Base-by-base conservation (phyloP, 176 grass and related monocot genomes). In the Avena eriantha region DNA sequence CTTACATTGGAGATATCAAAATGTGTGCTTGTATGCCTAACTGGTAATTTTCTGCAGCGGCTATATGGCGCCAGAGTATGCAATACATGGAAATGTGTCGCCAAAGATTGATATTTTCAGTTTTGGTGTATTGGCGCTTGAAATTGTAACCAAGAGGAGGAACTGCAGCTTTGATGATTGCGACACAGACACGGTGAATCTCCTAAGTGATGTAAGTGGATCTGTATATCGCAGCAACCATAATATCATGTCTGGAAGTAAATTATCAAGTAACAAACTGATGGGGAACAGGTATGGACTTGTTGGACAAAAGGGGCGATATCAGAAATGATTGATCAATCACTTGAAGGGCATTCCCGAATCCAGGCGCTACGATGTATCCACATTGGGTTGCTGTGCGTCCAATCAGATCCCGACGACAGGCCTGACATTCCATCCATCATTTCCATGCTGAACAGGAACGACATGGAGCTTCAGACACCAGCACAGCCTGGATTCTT, bases 61-160 rank as follows among this genome's bases (percentile, higher is more conserved):
- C 13, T 88, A 92, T 10, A 92, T 88, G 90, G 36, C 86, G 0
- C 79, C 87, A 5, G 87, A 92, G 74, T 90, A 92, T 45, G 91
- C 18, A 5, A 47, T 69, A 35, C 35, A 81, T 0, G 84, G 84
- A 34, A 16, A 50, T 51, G 77, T 92, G 31, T 92, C 91, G 0
- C 78, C 73, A 58, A 93, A 90, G 74, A 84, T 86, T 1, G 91
- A 92, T 53, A 73, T 84, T 57, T 93, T 89, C 61, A 93, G 91
- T 71, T 93, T 93, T 78, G 87, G 87, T 2, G 87, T 93, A 5
- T 54, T 93, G 61, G 48, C 77, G 4, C 84, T 93, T 41, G 91
- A 93, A 80, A 93, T 90, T 22, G 26, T 93, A 19, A 90, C 56
- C 16, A 78, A 84, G 72, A 80, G 71, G 48, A 93, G 61, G 22